A percentile compares a stretch with the other conserved stretches of the same genome.
These are phyloP conservation scores for Rossbeevera mucosa DNA, from an alignment of 768 basidiomycete genomes.

Conservation along the genomic window DNA sequence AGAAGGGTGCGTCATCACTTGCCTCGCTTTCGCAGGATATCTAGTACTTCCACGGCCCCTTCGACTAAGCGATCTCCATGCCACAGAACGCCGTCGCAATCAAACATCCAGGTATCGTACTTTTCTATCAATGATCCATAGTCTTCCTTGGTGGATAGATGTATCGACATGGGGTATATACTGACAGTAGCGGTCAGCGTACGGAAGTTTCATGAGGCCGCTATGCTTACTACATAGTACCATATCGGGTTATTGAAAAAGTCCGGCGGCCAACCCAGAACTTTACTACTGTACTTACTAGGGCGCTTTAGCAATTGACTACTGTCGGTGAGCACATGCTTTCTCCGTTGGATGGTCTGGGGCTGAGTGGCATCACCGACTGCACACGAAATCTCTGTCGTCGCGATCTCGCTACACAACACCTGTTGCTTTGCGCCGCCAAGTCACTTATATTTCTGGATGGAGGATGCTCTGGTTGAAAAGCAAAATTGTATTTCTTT, in stretches of 20 bases:
- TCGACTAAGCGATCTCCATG: constrained; percentile 76
- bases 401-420: background rate
- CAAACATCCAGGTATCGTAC: constrained; percentile 94
- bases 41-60: constrained; percentile 71
- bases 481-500: background rate
- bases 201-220: constrained; percentile 6
- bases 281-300: no score
- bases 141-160: constrained; percentile 36
- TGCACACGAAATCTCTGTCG: background rate
- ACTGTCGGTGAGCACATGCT: no score
- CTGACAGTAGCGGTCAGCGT: no score
- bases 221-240: constrained; percentile 25
- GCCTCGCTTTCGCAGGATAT: constrained; percentile 68
- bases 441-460: constrained; percentile 2
- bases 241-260: constrained; percentile 15
- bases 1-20: constrained; percentile 28
- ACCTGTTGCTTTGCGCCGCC: background rate
- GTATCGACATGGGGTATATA: constrained; percentile 24
- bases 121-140: constrained; percentile 49
- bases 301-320: no score
- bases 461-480: background rate
- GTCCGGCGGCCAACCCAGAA: no score
- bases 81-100: constrained; percentile 97
- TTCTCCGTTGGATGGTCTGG: background rate
- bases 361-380: background rate